Base-by-base conservation (phyloP, 2,329 filamentous ascomycete genomes). In the Pseudohalonectria lignicola region DNA sequence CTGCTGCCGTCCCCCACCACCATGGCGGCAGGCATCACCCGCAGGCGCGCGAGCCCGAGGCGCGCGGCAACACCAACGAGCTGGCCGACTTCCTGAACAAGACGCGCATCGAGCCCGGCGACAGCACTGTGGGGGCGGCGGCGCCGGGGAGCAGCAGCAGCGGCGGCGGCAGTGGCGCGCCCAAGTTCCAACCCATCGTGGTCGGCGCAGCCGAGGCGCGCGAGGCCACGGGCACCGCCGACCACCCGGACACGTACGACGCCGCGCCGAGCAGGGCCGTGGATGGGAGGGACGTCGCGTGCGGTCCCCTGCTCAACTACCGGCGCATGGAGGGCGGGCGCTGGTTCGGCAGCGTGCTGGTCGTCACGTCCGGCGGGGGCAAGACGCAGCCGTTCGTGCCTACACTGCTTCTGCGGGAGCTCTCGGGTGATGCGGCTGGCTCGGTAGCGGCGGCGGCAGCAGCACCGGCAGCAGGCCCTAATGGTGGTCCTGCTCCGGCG, bases 291-390 rank as follows among this genome's bases (percentile, higher is more conserved):
- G 75, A 83, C 43, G 69, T 87, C 20, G 65, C 82, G 12, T 80
- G 75, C 48, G 84, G 84, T 1, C 84, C 84, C 16, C 62, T 90
- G 46, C 61, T 90, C 44, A 90, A 90, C 60, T 90, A 87, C 57
- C 71, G 80, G 45, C 74, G 75, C 51, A 87, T 82, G 75, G 74
- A 80, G 49, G 71, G 69, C 20, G 65, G 65, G 29, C 62, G 61
- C 30, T 96, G 90, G 88, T 68, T 84, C 49, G 88, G 90, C 41
- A 94, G 86, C 55, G 83, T 94, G 7, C 64, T 95, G 49, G 64
- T 95, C 36, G 86, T 95, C 37, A 83, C 81, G 13, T 78, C 72
- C 37, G 82, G 86, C 4, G 82, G 82, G 18, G 77, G 71, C 41
- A 61, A 74, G 51, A 63, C 66, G 16, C 71, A 75, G 44, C 69